Base-by-base conservation (phyloP, 306 rosid genomes). In the Arachis hypogaea region DNA sequence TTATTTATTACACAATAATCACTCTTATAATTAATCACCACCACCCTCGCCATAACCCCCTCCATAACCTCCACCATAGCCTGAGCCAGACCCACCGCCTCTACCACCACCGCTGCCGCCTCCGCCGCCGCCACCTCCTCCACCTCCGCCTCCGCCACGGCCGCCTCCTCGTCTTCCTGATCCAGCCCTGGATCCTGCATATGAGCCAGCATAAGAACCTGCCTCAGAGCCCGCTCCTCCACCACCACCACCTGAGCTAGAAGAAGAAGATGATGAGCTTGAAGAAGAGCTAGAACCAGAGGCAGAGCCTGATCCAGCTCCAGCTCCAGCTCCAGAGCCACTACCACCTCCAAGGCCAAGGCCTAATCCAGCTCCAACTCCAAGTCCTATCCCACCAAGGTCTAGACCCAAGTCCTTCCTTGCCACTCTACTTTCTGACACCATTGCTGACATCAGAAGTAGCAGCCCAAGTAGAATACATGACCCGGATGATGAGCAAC, bases 381-480 rank as follows among this genome's bases (percentile, higher is more conserved):
- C 89, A 79, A 85, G 46, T 42, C 88, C 86, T 63, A 85, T 4
- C 28, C 88, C 86, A 59, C 88, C 86, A 79, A 85, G 89, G 69
- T 85, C 89, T 78, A 82, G 9, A 51, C 86, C 63, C 68, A 85
- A 80, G 75, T 82, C 89, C 77, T 82, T 82, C 72, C 89, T 82
- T 0, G 80, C 89, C 14, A 73, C 70, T 49, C 89, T 77, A 16
- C 86, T 69, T 7, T 85, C 82, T 38, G 86, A 69, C 67, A 9
- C 82, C 41, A 82, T 55, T 55, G 68, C 74, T 51, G 89, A 82
- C 76, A 69, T 11, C 12, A 70, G 18, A 73, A 82, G 78, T 12
- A 85, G 71, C 59, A 82, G 7, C 6, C 68, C 81, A 61, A 79
- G 78, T 5, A 85, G 10, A 47, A 76, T 64, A 52, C 56, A 73